A percentile compares a stretch with the other conserved stretches of the same genome.
Conservation (phyloP, 345 rosid species). For the Aquilaria yunnanensis region DNA sequence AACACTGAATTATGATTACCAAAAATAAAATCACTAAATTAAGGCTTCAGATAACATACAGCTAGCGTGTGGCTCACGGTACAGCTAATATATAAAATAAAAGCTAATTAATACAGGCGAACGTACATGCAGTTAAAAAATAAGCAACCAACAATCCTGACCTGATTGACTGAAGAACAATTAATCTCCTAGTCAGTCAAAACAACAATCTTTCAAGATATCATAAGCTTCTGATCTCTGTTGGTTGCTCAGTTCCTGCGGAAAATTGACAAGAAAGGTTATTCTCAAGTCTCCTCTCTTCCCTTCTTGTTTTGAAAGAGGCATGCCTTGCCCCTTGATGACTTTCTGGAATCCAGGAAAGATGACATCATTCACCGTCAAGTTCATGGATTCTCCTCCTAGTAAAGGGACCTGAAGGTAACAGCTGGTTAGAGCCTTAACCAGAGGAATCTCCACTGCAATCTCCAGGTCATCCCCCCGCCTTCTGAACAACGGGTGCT, state of each 20-base stretch:
- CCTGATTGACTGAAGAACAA: background rate
- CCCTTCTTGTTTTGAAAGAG: slow-evolving; percentile 39
- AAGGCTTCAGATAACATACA: no score
- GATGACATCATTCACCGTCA: slow-evolving; percentile 46
- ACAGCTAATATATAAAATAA: no score
- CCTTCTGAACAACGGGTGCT: slow-evolving; percentile 59
- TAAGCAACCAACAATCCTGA: no score
- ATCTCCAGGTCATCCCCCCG: slow-evolving; percentile 62
- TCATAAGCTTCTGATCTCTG: slow-evolving; percentile 39
- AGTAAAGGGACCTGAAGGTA: slow-evolving; percentile 58
- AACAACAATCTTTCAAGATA: slow-evolving; percentile 47
- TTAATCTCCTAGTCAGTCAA: slow-evolving; percentile 10
- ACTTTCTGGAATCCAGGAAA: slow-evolving; percentile 61
- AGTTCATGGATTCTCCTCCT: slow-evolving; percentile 48
- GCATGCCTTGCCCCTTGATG: slow-evolving; percentile 73
- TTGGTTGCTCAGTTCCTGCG: slow-evolving; percentile 37
- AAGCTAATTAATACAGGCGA: no score
- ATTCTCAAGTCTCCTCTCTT: slow-evolving; percentile 60
- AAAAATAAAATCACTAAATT: no score
- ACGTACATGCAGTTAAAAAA: no score
- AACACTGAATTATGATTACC: no score
- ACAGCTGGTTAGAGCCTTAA: slow-evolving; percentile 78
- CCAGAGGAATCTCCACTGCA: slow-evolving; percentile 60
- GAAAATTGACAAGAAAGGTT: slow-evolving; percentile 56
- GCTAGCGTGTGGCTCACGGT: no score